Base-by-base conservation (phyloP, 768 basidiomycete genomes). In the Phanerodontia chrysosporium region DNA sequence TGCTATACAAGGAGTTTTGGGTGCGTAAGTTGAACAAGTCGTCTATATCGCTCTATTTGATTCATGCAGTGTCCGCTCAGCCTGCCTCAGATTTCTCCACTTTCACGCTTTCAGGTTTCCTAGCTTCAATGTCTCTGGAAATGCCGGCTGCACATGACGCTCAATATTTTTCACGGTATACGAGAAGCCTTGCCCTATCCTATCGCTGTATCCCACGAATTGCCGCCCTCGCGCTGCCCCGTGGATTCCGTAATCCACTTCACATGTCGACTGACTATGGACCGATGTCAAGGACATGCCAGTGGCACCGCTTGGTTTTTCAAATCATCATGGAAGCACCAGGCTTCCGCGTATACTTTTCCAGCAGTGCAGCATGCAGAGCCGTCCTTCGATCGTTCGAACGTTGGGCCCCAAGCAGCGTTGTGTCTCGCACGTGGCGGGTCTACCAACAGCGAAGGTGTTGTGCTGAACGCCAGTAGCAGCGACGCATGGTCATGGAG, bases 401-500 rank as follows among this genome's bases (percentile, higher is more conserved):
- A 39, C 52, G 52, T 53, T 53, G 52, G 21, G 18, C 18, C 6
- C 39, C 18, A n/a, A 18, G 39, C 39, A 4, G 4, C 39, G 24
- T 10, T 24, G 24, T 22, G 24, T 7, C 18, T 30, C 52, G 35
- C 35, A 53, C 52, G 52, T 53, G 52, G 52, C 52, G n/a, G n/a
- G 12, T 24, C 30, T 22, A 14, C 6, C 2, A 36, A 14, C 32
- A n/a, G 14, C 9, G 9, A 22, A 53, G 35, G 52, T 36, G 29
- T 53, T 21, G 3, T 22, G 25, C 36, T n/a, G 16, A 18, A 10
- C 18, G 21, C n/a, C 16, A n/a, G 18, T 51, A 30, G 52, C 52
- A 53, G 52, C 32, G 18, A 39, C 52, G 24, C 52, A 53, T 53
- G 35, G 52, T 24, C 16, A 53, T 36, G 32, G 35, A 53, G 52